phyloP scores from a whole-genome alignment of 768 basidiomycete species.

The Leucocoprinus leucothites region DNA sequence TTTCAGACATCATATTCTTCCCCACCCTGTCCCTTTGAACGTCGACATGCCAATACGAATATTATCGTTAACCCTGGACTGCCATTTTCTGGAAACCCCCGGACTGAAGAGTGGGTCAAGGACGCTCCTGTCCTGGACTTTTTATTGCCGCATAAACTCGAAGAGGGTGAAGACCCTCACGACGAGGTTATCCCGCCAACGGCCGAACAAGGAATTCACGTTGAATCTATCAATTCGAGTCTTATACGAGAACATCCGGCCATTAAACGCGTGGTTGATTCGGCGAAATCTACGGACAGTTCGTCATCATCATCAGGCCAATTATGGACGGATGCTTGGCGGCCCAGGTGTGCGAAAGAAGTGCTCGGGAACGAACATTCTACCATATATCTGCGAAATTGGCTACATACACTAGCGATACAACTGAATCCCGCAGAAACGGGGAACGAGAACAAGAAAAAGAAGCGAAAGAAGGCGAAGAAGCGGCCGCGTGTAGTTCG shows the following conservation, averaged over 20 bases:
- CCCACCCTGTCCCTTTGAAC: constrained; percentile 11
- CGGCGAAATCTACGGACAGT: constrained; percentile 16
- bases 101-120: background rate
- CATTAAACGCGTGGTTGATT: constrained; percentile 37
- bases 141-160: constrained; percentile 1
- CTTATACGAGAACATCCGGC: constrained; percentile 40
- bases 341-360: constrained; percentile 67
- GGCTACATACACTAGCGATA: constrained; percentile 71
- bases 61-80: background rate
- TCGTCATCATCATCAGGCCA: constrained; percentile 30
- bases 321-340: constrained; percentile 74
- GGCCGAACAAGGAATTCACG: background rate
- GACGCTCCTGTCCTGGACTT: background rate
- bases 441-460: constrained; percentile 16
- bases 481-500: constrained; percentile 65
- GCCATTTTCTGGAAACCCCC: constrained; percentile 1
- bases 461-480: constrained; percentile 23
- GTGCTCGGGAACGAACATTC: constrained; percentile 76
- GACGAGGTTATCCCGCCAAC: background rate
- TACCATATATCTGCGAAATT: constrained; percentile 71
- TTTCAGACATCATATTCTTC: constrained; percentile 39
- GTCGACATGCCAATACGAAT: constrained; percentile 2
- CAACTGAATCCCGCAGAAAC: constrained; percentile 33
- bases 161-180: background rate
- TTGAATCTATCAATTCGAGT: constrained; percentile 4